Evolutionary conservation across 2,329 filamentous ascomycete genomes (phyloP).

Genomic region (Coniochaeta sp.): DNA sequence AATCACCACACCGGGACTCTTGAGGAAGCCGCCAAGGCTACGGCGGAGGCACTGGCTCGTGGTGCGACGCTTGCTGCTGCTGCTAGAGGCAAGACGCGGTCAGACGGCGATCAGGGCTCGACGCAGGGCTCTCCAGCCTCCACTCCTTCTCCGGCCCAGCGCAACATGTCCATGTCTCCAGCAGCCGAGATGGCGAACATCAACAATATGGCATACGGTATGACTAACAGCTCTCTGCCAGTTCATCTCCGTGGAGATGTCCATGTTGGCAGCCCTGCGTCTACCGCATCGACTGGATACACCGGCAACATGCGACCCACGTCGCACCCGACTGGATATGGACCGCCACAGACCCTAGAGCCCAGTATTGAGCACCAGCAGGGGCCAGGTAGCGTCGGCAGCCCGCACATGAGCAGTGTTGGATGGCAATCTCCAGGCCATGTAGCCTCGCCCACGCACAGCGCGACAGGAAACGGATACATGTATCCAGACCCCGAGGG

Average conservation of each 20-base stretch:
- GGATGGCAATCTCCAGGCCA: constrained; percentile 86
- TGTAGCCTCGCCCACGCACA: constrained; percentile 63
- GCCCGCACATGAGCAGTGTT: constrained; percentile 74
- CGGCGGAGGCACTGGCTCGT: constrained; percentile 72
- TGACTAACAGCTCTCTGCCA: constrained; percentile 72
- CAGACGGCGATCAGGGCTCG: constrained; percentile 65
- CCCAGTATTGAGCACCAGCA: constrained; percentile 75
- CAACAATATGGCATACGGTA: constrained; percentile 58
- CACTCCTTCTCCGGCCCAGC: constrained; percentile 77
- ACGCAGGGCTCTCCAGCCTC: constrained; percentile 67
- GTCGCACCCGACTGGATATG: constrained; percentile 77
- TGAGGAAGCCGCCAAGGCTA: constrained; percentile 85
- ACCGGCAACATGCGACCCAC: constrained; percentile 59
- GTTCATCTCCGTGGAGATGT: constrained; percentile 74
- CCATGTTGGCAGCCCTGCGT: constrained; percentile 61
- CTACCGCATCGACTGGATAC: constrained; percentile 57
- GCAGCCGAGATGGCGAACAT: constrained; percentile 61
- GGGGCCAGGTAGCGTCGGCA: constrained; percentile 63
- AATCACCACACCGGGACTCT: constrained; percentile 94
- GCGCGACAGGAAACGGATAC: constrained; percentile 52
- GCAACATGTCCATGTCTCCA: constrained; percentile 73
- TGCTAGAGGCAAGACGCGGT: constrained; percentile 39
- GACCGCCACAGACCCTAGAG: constrained; percentile 79
- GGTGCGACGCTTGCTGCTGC: constrained; percentile 27
- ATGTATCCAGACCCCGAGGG: constrained; percentile 80